Evolutionary conservation across 345 rosid genomes (phyloP), one percentile per base, ranked within the genome.

Genomic region (Cardiospermum halicacabum): DNA sequence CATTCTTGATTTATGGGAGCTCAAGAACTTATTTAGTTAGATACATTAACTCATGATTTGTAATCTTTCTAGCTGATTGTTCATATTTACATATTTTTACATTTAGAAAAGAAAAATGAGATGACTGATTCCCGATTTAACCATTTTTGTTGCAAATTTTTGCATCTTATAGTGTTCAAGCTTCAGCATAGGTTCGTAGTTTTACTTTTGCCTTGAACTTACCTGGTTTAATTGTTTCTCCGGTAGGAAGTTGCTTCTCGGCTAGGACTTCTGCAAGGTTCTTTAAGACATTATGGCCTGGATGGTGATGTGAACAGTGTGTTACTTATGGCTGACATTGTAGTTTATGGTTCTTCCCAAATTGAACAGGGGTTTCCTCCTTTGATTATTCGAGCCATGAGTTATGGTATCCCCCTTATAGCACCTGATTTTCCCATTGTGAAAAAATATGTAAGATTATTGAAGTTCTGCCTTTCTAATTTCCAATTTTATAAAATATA

Each of bases 341-440:
- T 95, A 75, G 76, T 95, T 55, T 91, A 91, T 76, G 93, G 86
- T 66, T 87, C 99, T 71, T 91, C 96, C 60, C 97, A 87, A 74
- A 96, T 87, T 77, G 97, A 91, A 68, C 97, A 91, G 74, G 86
- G 81, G 68, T 95, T 95, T 60, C 93, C 97, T 60, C 78, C 96
- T 45, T 60, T 95, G 53, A 71, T 95, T 68, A 74, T 86, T 68
- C 89, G 96, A 70, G 93, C 97, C 68, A 89, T 95, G 99, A 89
- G 89, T 55, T 85, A 87, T 70, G 89, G 89, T 58, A 77, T 87
- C 62, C 96, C 90, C 34, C 68, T 91, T 70, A 69, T 87, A 56
- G 74, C 82, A 36, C 97, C 97, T 47, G 95, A 95, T 76, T 75
- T 81, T 73, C 89, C 93, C 57, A 64, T 83, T 56, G 72, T 95